These are phyloP conservation scores for Rauvolfia tetraphylla DNA, from an alignment of 257 asterid species.

Conservation along the genomic window DNA sequence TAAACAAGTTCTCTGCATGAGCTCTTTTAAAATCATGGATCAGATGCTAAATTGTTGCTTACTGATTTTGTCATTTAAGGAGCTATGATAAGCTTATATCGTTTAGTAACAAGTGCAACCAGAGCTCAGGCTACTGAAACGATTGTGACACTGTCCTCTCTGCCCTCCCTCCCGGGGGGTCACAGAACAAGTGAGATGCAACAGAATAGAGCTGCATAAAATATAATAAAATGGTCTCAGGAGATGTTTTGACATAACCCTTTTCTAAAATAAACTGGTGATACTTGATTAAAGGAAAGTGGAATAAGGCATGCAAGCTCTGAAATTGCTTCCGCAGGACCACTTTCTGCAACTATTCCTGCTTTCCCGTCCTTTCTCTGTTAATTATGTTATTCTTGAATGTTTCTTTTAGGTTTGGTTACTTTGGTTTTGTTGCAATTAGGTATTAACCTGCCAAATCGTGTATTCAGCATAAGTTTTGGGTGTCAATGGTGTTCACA, in stretches of 20 bases:
- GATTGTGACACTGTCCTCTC: too few relatives aligned
- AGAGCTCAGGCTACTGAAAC: too few relatives aligned
- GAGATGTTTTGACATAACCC: not conserved
- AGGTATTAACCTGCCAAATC: not conserved
- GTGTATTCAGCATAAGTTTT: too few relatives aligned
- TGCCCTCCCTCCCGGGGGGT: too few relatives aligned
- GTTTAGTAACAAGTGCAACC: too few relatives aligned
- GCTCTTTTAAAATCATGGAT: not conserved
- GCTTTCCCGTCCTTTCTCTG: not conserved
- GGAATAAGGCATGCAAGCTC: not conserved
- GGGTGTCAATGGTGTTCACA: slow-evolving; percentile 2
- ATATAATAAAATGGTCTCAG: not conserved
- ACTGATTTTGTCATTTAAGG: too few relatives aligned
- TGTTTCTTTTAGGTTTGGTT: not conserved
- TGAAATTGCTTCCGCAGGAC: not conserved
- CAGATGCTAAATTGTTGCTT: not conserved
- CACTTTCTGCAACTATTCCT: not conserved
- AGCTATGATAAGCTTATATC: not conserved
- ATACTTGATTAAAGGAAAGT: not conserved
- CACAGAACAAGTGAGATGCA: not conserved
- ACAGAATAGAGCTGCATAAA: too few relatives aligned
- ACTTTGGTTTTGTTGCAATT: not conserved
- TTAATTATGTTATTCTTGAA: not conserved
- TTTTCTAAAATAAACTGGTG: not conserved
- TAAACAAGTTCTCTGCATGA: not conserved